phyloP scores from a whole-genome alignment of 208 protist genomes.

The Wallacemonas rigidus region DNA sequence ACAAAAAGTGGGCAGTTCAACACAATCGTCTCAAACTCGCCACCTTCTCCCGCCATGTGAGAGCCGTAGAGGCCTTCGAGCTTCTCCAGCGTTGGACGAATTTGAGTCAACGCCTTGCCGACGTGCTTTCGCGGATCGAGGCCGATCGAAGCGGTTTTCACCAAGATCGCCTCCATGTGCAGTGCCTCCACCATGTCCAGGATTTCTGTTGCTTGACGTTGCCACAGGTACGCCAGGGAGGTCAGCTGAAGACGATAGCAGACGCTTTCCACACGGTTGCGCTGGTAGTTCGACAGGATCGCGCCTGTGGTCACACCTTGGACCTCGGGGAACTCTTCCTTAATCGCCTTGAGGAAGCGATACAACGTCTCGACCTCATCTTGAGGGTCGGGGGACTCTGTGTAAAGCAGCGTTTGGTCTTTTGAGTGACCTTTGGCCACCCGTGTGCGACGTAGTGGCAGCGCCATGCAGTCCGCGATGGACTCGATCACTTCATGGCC shows the following conservation, averaged over 20 bases:
- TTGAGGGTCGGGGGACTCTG: conserved; percentile 36
- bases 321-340: conserved; percentile 85
- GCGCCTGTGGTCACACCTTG: conserved; percentile 96
- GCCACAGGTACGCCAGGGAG: conserved; percentile 97
- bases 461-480: conserved; percentile 88
- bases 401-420: conserved; percentile 87
- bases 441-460: conserved; percentile 91
- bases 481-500: conserved; percentile 92
- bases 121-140: conserved; percentile 90
- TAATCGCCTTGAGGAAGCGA: conserved; percentile 86
- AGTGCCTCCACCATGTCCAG: conserved; percentile 92
- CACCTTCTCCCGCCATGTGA: conserved; percentile 99
- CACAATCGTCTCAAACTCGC: conserved; percentile 99
- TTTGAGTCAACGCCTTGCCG: conserved; percentile 79
- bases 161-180: conserved; percentile 90
- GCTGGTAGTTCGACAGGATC: conserved; percentile 98
- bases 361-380: conserved; percentile 99
- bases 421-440: conserved; percentile 77
- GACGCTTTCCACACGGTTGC: conserved; percentile 97
- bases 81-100: conserved; percentile 62
- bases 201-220: conserved; percentile 89
- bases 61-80: conserved; percentile 62
- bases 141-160: conserved; percentile 96
- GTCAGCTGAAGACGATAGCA: conserved; percentile 93
- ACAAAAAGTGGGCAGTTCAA: conserved; percentile 96